These are phyloP conservation scores for Lentinula detonsa DNA, from an alignment of 768 basidiomycete species.

Conservation along the genomic window DNA sequence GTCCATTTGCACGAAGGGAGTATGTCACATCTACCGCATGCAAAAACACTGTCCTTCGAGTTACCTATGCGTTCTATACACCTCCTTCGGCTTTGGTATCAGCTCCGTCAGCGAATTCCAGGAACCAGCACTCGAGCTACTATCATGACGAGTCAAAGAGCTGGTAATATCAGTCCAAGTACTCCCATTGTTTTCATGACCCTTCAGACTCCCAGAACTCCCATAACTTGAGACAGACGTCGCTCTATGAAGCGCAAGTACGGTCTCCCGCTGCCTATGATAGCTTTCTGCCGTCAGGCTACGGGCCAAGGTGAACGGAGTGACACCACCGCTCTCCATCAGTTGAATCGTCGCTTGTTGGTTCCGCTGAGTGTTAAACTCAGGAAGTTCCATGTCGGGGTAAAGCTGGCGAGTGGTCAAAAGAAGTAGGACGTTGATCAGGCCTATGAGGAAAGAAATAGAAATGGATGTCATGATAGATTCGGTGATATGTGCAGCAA, in stretches of 20 bases:
- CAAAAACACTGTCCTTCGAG: no score
- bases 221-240: not conserved
- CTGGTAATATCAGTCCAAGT: not conserved
- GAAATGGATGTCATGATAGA: not conserved
- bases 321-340: slow-evolving; percentile 10
- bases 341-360: slow-evolving; percentile 1
- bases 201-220: not conserved
- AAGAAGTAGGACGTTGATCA: slow-evolving; percentile 26
- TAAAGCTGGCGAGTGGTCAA: slow-evolving; percentile 16
- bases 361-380: slow-evolving; percentile 17
- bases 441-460: slow-evolving; percentile 11
- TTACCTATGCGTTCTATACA: not conserved
- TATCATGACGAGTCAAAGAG: not conserved
- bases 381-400: slow-evolving; percentile 17
- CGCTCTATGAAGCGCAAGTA: not conserved
- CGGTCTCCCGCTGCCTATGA: not conserved
- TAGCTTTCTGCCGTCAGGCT: not conserved
- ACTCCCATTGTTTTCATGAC: not conserved
- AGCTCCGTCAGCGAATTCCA: not conserved
- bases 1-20: no score
- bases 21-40: no score
- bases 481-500: no score
- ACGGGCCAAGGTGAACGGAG: slow-evolving; percentile 12
- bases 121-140: not conserved
- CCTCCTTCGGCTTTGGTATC: not conserved